A percentile compares a stretch with the other conserved stretches of the same genome.
Evolutionary conservation across 768 basidiomycete genomes (phyloP).

Genomic region (Grammothele lineata): DNA sequence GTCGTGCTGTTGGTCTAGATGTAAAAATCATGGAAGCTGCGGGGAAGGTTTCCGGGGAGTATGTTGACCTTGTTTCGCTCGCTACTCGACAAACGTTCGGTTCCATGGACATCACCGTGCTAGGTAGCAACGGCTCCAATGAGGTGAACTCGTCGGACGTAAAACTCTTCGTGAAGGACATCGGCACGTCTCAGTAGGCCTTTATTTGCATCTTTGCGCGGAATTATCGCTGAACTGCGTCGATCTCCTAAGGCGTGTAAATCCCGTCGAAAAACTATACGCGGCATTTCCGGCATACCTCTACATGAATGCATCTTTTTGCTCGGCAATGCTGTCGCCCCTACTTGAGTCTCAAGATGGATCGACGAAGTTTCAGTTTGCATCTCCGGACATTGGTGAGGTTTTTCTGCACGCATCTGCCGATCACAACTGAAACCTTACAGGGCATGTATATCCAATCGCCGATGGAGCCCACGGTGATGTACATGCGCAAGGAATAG

Average conservation of each 20-base stretch:
- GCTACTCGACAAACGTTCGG: constrained; percentile 23
- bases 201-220: neutral
- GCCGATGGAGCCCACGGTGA: too few species aligned
- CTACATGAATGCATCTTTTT: constrained; percentile 25
- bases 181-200: neutral
- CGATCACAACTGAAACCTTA: too few species aligned
- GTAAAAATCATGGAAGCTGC: constrained; percentile 14
- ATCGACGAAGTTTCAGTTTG: constrained; percentile 18
- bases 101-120: constrained; percentile 22
- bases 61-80: constrained; percentile 21
- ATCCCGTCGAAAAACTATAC: constrained; percentile 28
- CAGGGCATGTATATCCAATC: constrained; percentile 3
- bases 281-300: constrained; percentile 26
- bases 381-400: constrained; percentile 24
- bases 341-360: constrained; percentile 21
- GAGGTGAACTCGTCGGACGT: neutral
- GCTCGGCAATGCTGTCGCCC: constrained; percentile 20
- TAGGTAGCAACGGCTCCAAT: constrained; percentile 1
- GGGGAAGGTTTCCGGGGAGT: constrained; percentile 13
- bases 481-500: constrained; percentile 1
- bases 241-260: constrained; percentile 18
- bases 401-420: too few species aligned
- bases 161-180: neutral
- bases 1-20: constrained; percentile 17
- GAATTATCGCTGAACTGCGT: neutral